Conservation (phyloP, 345 rosid genomes). For the Lepidium didymum region DNA sequence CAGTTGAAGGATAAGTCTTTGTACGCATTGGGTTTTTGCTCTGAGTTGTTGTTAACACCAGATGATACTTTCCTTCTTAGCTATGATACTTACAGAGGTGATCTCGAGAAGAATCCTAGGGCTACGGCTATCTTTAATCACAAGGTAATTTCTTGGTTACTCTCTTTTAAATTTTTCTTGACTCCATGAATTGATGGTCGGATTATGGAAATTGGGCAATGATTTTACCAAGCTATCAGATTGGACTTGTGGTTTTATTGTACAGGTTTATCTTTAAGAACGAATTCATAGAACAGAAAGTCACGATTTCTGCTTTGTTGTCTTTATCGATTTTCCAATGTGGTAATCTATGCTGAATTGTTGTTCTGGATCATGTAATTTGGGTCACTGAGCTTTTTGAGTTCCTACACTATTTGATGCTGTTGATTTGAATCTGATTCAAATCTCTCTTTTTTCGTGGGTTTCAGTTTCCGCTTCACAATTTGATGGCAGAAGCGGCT, state of each 20-base stretch:
- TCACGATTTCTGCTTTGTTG: background rate
- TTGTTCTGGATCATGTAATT: background rate
- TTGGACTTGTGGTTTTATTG: background rate
- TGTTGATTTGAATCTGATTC: background rate
- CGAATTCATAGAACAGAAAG: background rate
- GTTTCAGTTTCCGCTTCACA: constrained; percentile 64
- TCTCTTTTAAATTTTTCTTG: background rate
- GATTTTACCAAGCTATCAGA: background rate
- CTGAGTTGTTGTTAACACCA: constrained; percentile 59
- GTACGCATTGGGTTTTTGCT: constrained; percentile 64
- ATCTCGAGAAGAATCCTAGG: constrained; percentile 35
- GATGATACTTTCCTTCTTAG: constrained; percentile 60
- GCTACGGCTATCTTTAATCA: constrained; percentile 67
- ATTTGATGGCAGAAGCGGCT: constrained; percentile 58
- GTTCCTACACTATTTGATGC: background rate
- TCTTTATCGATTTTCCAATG: background rate
- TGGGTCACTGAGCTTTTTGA: background rate
- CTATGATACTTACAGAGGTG: constrained; percentile 47
- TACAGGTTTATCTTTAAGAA: too few species aligned
- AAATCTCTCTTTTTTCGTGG: background rate
- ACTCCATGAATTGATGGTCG: background rate
- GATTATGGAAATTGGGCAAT: background rate
- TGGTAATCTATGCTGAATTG: background rate
- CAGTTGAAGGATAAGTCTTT: constrained; percentile 58
- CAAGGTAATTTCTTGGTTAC: constrained; percentile 34